A percentile compares a stretch with the other conserved stretches of the same genome.
Conservation (phyloP, 805 yeast species). For the Lipomyces chichibuensis region DNA sequence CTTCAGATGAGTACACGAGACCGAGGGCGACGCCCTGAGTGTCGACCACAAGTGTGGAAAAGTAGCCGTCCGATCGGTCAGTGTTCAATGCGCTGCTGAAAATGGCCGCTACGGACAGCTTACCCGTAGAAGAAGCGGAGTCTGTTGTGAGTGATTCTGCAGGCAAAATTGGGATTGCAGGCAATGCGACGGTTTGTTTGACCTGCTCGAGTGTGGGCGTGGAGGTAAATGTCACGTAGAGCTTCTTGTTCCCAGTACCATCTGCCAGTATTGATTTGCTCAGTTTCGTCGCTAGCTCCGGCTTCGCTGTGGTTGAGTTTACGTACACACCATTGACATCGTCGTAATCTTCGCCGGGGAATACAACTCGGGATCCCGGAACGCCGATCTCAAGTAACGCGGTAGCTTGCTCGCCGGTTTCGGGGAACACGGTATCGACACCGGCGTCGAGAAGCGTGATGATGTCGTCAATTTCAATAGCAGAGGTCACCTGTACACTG, state of each 20-base stretch:
- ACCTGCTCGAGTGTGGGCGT: conserved; percentile 20
- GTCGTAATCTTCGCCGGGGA: conserved; percentile 34
- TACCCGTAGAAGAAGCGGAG: conserved; percentile 26
- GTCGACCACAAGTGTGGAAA: conserved; percentile 80
- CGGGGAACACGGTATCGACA: conserved; percentile 52
- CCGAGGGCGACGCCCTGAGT: conserved; percentile 74
- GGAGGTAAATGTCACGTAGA: conserved; percentile 33
- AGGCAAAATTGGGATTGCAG: conserved; percentile 37
- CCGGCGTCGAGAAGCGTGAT: conserved; percentile 66
- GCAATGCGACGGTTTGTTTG: conserved; percentile 5
- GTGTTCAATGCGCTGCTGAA: conserved; percentile 46
- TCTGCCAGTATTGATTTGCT: conserved; percentile 24
- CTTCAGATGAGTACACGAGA: conserved; percentile 83
- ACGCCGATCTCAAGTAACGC: conserved; percentile 53
- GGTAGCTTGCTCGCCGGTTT: conserved; percentile 40
- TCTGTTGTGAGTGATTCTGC: conserved; percentile 23
- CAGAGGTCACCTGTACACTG: conserved; percentile 35
- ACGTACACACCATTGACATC: conserved; percentile 35
- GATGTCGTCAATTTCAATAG: conserved; percentile 49
- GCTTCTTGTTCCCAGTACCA: conserved; percentile 33
- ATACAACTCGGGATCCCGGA: conserved; percentile 54
- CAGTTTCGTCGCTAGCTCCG: conserved; percentile 24
- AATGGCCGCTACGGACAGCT: conserved; percentile 32
- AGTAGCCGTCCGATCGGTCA: conserved; percentile 86
- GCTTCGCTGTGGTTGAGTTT: conserved; percentile 8